These are phyloP conservation scores for Wallacemonas rigidus DNA, from an alignment of 208 protist genomes.

Conservation along the genomic window DNA sequence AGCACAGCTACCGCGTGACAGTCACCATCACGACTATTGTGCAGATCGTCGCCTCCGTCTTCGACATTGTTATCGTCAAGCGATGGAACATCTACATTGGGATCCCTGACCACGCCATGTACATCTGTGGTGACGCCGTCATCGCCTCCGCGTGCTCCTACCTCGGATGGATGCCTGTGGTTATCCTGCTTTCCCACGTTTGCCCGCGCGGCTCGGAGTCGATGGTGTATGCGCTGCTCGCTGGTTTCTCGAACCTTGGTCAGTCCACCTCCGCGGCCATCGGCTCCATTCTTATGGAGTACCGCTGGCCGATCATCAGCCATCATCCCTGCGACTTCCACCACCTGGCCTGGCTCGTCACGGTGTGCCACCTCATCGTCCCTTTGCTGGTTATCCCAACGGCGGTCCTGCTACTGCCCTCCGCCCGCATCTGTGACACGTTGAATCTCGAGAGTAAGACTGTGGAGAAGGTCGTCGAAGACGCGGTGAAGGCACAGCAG, in stretches of 20 bases:
- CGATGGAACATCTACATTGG: slow-evolving; percentile 57
- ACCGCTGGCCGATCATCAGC: slow-evolving; percentile 38
- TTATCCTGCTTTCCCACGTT: slow-evolving; percentile 71
- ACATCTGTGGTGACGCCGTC: slow-evolving; percentile 73
- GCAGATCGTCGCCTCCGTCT: slow-evolving; percentile 39
- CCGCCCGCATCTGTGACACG: slow-evolving; percentile 56
- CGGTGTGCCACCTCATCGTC: slow-evolving; percentile 45
- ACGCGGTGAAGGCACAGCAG: slow-evolving; percentile 2
- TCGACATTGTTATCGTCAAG: slow-evolving; percentile 70
- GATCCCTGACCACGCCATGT: slow-evolving; percentile 66
- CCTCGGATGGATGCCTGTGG: slow-evolving; percentile 74
- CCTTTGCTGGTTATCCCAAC: slow-evolving; percentile 60
- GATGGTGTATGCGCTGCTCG: slow-evolving; percentile 76
- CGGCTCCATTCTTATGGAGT: slow-evolving; percentile 53
- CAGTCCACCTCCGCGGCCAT: slow-evolving; percentile 35
- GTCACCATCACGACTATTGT: slow-evolving; percentile 37
- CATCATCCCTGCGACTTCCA: slow-evolving; percentile 65
- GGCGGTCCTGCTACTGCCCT: slow-evolving; percentile 55
- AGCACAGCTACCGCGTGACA: slow-evolving; percentile 50
- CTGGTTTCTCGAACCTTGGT: slow-evolving; percentile 78
- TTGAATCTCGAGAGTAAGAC: slow-evolving; percentile 47
- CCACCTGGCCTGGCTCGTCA: slow-evolving; percentile 49
- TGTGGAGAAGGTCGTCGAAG: slow-evolving; percentile 22
- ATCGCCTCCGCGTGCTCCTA: slow-evolving; percentile 55
- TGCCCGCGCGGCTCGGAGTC: slow-evolving; percentile 75